Conservation (phyloP, 768 basidiomycete genomes). For the Termitomyces heimii region DNA sequence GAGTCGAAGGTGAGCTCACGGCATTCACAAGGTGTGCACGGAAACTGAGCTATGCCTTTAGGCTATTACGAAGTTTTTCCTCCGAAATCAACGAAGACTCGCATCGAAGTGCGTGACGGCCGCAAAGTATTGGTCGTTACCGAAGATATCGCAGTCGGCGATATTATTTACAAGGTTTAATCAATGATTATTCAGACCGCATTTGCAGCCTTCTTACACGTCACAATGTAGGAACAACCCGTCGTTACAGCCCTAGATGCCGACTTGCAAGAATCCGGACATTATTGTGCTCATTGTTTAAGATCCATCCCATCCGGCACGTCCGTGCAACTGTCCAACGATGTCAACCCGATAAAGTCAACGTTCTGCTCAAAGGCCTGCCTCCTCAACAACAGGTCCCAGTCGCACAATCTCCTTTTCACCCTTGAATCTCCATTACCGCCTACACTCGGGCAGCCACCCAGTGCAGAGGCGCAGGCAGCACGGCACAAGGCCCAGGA, state of each 20-base stretch:
- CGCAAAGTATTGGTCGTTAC: conserved; percentile 56
- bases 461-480: conserved; percentile 27
- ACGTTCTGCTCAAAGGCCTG: conserved; percentile 75
- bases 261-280: conserved; percentile 63
- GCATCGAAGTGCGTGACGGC: conserved; percentile 39
- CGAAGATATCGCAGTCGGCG: conserved; percentile 65
- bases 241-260: conserved; percentile 65
- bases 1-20: conserved; percentile 67
- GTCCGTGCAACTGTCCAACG: conserved; percentile 35
- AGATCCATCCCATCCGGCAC: conserved; percentile 43
- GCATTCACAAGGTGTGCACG: conserved; percentile 2
- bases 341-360: conserved; percentile 46
- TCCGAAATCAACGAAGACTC: conserved; percentile 63
- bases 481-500: conserved; percentile 54
- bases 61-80: conserved; percentile 79
- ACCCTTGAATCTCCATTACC: conserved; percentile 60
- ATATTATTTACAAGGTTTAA: conserved; percentile 70
- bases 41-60: conserved; percentile 21
- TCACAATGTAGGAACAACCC: conserved; percentile 57
- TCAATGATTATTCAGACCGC: conserved; percentile 2
- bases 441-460: conserved; percentile 25
- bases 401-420: conserved; percentile 69
- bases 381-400: conserved; percentile 43
- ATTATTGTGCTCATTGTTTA: conserved; percentile 72
- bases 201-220: conserved; percentile 1